Evolutionary conservation across 208 protist species (phyloP).

Genomic region (Trypanosomatidae sp.): DNA sequence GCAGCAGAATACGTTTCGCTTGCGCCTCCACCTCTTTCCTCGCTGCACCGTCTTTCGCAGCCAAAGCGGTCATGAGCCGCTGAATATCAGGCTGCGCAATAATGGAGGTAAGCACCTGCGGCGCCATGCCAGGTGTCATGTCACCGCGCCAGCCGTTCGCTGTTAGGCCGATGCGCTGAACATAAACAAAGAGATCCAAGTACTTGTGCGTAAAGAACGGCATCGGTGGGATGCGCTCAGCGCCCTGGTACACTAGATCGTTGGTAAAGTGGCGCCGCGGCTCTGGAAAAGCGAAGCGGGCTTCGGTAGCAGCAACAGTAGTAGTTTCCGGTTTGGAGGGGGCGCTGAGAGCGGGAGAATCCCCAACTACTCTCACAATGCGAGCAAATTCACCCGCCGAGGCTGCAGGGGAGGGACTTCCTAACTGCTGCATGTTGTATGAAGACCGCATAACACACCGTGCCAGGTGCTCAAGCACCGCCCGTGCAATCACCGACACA

Average conservation of each 20-base stretch:
- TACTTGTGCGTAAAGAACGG: conserved; percentile 32
- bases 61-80: conserved; percentile 37
- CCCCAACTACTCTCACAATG: conserved; percentile 5
- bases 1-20: conserved; percentile 59
- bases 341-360: background rate
- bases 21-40: conserved; percentile 43
- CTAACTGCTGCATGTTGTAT: background rate
- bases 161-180: conserved; percentile 41
- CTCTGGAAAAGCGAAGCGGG: conserved; percentile 32
- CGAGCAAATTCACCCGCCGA: conserved; percentile 3
- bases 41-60: conserved; percentile 38
- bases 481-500: conserved; percentile 47
- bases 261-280: conserved; percentile 57
- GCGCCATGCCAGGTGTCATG: conserved; percentile 58
- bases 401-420: background rate
- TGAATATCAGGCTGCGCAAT: conserved; percentile 60
- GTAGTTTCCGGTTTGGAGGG: background rate
- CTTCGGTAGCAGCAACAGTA: background rate
- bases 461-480: conserved; percentile 43
- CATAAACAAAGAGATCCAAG: conserved; percentile 37
- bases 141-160: conserved; percentile 36
- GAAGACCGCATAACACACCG: conserved; percentile 16
- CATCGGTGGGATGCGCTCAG: conserved; percentile 33
- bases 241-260: conserved; percentile 51
- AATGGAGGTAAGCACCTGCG: conserved; percentile 43